Percentiles rank a stretch among this genome's conserved stretches.
Conservation (phyloP, 2,329 filamentous ascomycete genomes). For the Ilyonectria sp. region DNA sequence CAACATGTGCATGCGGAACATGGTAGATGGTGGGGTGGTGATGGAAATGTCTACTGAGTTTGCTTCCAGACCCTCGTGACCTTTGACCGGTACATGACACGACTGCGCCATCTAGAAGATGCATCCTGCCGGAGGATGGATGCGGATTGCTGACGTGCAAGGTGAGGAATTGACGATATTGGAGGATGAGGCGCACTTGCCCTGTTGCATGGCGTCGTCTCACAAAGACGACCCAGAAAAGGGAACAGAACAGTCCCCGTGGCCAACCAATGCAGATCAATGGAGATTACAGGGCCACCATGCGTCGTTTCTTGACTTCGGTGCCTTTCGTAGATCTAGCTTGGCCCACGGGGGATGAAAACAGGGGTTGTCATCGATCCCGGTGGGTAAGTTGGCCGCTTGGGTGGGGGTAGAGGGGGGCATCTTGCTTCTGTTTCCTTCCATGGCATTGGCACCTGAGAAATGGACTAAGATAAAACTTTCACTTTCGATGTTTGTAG, state of each 20-base stretch:
- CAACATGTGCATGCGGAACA: conserved; percentile 4
- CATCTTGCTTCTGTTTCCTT: not conserved
- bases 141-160: conserved; percentile 1
- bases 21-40: not conserved
- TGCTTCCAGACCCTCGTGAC: conserved; percentile 5
- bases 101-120: not conserved
- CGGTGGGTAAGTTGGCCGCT: not conserved
- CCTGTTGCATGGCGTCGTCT: conserved; percentile 32
- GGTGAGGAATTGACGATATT: conserved; percentile 11
- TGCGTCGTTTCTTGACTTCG: conserved; percentile 18
- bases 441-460: not conserved
- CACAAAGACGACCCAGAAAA: conserved; percentile 24
- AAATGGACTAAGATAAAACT: not conserved
- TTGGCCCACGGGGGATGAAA: conserved; percentile 3
- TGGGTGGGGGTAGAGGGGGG: not conserved
- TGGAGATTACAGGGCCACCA: conserved; percentile 45
- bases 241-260: conserved; percentile 19
- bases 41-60: not conserved
- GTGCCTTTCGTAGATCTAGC: conserved; percentile 21
- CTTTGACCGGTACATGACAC: not conserved
- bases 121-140: conserved; percentile 7
- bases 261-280: conserved; percentile 32
- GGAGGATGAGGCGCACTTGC: conserved; percentile 11
- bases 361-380: conserved; percentile 5
- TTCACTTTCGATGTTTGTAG: not conserved